Evolutionary conservation across 2,329 filamentous ascomycete species (phyloP).

Genomic region (Epichloe glyceriae): DNA sequence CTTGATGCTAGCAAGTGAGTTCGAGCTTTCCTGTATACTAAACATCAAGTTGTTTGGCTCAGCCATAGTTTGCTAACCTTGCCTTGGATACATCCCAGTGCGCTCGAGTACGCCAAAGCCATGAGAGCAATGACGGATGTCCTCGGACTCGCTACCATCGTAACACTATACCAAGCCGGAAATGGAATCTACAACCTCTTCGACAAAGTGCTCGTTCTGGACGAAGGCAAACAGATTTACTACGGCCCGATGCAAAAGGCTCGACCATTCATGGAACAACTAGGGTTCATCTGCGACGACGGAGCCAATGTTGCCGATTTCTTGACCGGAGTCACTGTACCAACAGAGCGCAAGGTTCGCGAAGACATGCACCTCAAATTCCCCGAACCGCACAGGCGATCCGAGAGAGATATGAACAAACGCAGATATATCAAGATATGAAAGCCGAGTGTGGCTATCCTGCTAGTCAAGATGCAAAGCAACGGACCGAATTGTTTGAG

Average conservation of each 20-base stretch:
- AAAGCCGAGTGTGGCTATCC: constrained; percentile 45
- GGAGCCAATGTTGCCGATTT: constrained; percentile 54
- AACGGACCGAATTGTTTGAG: constrained; percentile 39
- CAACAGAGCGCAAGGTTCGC: constrained; percentile 53
- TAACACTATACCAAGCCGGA: constrained; percentile 57
- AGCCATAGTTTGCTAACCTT: not conserved
- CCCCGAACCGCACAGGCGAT: constrained; percentile 27
- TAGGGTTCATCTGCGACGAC: constrained; percentile 50
- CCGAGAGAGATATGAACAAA: constrained; percentile 36
- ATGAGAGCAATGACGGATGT: constrained; percentile 53
- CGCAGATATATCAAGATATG: constrained; percentile 36
- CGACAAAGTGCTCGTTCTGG: constrained; percentile 56
- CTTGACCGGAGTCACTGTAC: constrained; percentile 52
- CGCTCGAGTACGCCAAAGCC: constrained; percentile 46
- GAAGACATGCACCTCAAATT: constrained; percentile 25
- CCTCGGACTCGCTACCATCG: constrained; percentile 44
- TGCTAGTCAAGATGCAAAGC: constrained; percentile 30
- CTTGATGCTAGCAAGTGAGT: constrained; percentile 48
- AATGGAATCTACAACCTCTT: constrained; percentile 58
- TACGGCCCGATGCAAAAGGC: constrained; percentile 49
- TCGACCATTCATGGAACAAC: constrained; percentile 48
- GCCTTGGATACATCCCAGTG: constrained; percentile 21
- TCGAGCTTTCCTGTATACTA: not conserved
- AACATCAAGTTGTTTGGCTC: not conserved
- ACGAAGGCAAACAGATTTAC: constrained; percentile 52